phyloP scores from a whole-genome alignment of 495 filamentous ascomycete genomes.

The Aspergillus funiculosus region DNA sequence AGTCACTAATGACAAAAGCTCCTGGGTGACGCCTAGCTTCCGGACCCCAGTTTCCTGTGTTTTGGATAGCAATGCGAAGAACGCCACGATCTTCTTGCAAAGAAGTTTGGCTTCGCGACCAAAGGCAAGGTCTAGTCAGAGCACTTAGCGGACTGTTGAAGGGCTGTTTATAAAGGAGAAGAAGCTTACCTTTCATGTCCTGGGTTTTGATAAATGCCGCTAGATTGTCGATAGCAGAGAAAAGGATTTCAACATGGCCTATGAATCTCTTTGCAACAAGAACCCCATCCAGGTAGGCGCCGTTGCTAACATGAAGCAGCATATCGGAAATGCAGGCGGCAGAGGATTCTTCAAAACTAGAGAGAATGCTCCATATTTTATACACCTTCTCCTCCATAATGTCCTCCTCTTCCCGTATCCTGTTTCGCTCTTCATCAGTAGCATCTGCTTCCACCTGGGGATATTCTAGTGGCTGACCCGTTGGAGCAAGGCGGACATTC shows the following conservation, averaged over 20 bases:
- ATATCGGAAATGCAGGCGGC: constrained; percentile 99
- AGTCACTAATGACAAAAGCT: constrained; percentile 89
- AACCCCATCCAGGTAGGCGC: constrained; percentile 90
- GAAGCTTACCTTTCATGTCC: constrained; percentile 63
- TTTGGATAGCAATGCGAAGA: constrained; percentile 90
- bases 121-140: constrained; percentile 68
- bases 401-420: constrained; percentile 80
- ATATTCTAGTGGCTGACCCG: constrained; percentile 45
- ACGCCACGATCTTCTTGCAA: constrained; percentile 98
- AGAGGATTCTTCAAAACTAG: constrained; percentile 94
- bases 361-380: constrained; percentile 95
- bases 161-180: neutral
- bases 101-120: constrained; percentile 92
- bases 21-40: constrained; percentile 92
- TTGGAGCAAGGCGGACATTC: constrained; percentile 81
- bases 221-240: constrained; percentile 79
- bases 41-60: constrained; percentile 84
- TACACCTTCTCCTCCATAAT: constrained; percentile 97
- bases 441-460: constrained; percentile 54
- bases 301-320: constrained; percentile 98
- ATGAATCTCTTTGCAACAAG: constrained; percentile 97
- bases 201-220: constrained; percentile 63
- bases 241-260: constrained; percentile 88
- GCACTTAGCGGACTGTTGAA: constrained; percentile 21
- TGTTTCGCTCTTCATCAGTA: constrained; percentile 66